Evolutionary conservation across 148 eudicot species (phyloP), one percentile per base, ranked within the genome.

Genomic region (Limonium bicolor): DNA sequence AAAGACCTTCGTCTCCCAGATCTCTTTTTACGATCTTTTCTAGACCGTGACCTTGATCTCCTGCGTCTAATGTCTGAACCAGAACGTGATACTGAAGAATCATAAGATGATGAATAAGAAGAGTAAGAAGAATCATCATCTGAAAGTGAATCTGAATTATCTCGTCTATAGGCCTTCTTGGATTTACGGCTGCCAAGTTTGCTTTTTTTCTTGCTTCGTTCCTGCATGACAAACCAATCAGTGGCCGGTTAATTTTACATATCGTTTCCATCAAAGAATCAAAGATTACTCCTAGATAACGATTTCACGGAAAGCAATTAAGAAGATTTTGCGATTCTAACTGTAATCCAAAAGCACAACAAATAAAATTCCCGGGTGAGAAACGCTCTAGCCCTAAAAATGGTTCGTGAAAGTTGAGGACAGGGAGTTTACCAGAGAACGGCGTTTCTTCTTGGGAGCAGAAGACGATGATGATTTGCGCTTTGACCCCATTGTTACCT

Each of bases 171-270:
- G 18, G 45, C 57, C 59, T 72, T 86, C 86, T 70, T 77, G 28
- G 69, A 61, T 67, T 77, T 78, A 34, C 46, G 63, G 53, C 64
- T 60, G 51, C 37, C 56, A 34, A 66, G 54, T 43, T 39, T 71
- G 60, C 53, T 71, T 51, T 29, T 73, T 70, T 72, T 80, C 73
- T 63, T 86, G 59, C 64, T 56, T 48, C 27, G 61, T 39, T 55
- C 66, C 94, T 83, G 72, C 63, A 25, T n/a, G 36, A 30, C 9
- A 19, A 44, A 25, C 16, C 31, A 27, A 5, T 24, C 1, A 14
- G 29, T n/a, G 16, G 8, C 25, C 19, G 21, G 27, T 17, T 45
- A 17, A 27, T 18, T 41, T 10, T 10, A 22, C 14, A 12, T 4
- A 7, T 20, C 25, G 24, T 29, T 18, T 25, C 21, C 3, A 19